Conservation (phyloP, 768 basidiomycete species). For the Suillus decipiens region DNA sequence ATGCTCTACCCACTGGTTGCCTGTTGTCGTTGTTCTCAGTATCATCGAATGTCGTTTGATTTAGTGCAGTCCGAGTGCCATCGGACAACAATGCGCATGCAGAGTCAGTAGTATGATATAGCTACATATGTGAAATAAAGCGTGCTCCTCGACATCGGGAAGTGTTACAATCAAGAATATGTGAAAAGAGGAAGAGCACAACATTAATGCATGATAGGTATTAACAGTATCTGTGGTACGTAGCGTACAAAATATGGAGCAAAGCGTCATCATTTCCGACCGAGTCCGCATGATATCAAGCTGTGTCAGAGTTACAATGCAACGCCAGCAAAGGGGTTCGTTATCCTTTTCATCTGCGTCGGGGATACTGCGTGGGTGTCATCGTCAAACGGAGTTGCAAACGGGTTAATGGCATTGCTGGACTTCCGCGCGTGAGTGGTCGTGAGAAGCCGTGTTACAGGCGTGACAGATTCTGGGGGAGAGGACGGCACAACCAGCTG, state of each 20-base stretch:
- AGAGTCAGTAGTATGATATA: slow-evolving; percentile 7
- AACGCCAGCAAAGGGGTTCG: slow-evolving; percentile 51
- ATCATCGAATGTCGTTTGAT: background rate
- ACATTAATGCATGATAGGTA: slow-evolving; percentile 10
- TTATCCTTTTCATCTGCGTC: slow-evolving; percentile 44
- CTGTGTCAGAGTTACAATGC: slow-evolving; percentile 29
- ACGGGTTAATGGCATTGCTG: slow-evolving; percentile 46
- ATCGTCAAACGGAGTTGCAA: slow-evolving; percentile 81
- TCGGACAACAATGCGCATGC: slow-evolving; percentile 1
- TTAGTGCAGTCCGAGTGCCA: slow-evolving; percentile 13
- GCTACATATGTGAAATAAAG: slow-evolving; percentile 26
- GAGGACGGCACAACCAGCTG: slow-evolving; percentile 14
- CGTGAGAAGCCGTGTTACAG: slow-evolving; percentile 48
- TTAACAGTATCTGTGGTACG: slow-evolving; percentile 9
- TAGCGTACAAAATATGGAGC: slow-evolving; percentile 16
- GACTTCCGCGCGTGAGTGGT: slow-evolving; percentile 44
- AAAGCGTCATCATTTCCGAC: slow-evolving; percentile 7
- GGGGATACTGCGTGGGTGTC: slow-evolving; percentile 45
- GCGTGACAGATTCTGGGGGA: slow-evolving; percentile 28
- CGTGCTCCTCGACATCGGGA: slow-evolving; percentile 7
- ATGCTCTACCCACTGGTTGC: too few relatives aligned
- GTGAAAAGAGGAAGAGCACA: background rate
- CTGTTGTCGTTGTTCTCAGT: too few relatives aligned
- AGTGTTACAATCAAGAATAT: slow-evolving; percentile 15
- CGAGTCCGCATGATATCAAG: background rate